These are phyloP conservation scores for Argentina anserina DNA, from an alignment of 306 rosid species.

Conservation along the genomic window DNA sequence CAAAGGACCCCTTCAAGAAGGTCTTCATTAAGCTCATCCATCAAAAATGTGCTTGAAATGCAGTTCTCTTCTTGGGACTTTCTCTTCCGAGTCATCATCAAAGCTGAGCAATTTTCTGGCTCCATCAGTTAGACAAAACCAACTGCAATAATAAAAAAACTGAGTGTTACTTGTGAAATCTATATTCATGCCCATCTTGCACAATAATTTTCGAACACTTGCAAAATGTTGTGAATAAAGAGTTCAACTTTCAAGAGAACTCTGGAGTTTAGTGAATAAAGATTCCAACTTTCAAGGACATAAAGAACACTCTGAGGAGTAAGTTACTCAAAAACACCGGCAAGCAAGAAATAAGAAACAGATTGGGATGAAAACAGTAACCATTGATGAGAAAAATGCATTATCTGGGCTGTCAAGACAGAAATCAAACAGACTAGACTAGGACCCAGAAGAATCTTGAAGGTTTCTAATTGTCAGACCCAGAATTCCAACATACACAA, in stretches of 20 bases:
- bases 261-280: not conserved
- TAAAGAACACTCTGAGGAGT: not conserved
- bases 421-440: not conserved
- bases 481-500: not conserved
- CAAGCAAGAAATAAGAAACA: not conserved
- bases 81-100: conserved; percentile 51
- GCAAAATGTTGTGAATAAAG: conserved; percentile 6
- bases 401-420: not conserved
- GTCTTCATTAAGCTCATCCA: conserved; percentile 86
- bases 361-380: not conserved
- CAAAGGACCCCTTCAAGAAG: conserved; percentile 81
- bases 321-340: not conserved
- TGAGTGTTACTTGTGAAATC: conserved; percentile 7
- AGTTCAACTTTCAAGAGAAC: not conserved
- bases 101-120: conserved; percentile 22
- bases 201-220: conserved; percentile 2
- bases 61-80: conserved; percentile 44
- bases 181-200: not conserved
- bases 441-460: not conserved
- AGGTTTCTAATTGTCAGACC: not conserved
- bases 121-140: conserved; percentile 44
- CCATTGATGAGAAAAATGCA: conserved; percentile 8
- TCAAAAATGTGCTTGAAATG: conserved; percentile 33
- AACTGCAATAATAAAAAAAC: conserved; percentile 37
- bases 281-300: conserved; percentile 1